A percentile compares a stretch with the other conserved stretches of the same genome.
Evolutionary conservation across 805 yeast genomes (phyloP).

Genomic region (Candida chauliodis): DNA sequence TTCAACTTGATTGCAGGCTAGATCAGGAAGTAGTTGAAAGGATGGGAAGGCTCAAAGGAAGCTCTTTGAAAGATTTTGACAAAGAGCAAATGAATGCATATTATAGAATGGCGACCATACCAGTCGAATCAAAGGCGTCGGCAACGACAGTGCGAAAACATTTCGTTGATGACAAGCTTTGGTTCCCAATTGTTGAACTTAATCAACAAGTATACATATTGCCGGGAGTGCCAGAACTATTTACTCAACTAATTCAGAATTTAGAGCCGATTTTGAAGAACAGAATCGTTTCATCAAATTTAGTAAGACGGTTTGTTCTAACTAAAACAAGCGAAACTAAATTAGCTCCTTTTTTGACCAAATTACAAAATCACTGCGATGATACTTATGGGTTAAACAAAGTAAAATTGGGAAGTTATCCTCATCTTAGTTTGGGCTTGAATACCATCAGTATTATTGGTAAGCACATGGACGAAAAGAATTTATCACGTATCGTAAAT

Average conservation of each 20-base stretch:
- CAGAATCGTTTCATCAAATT: constrained; percentile 17
- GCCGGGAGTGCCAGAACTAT: constrained; percentile 83
- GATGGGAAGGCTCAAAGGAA: constrained; percentile 51
- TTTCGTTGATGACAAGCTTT: constrained; percentile 46
- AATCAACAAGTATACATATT: constrained; percentile 62
- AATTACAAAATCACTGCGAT: constrained; percentile 44
- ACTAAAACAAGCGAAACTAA: constrained; percentile 61
- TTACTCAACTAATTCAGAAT: constrained; percentile 49
- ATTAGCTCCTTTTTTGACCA: constrained; percentile 60
- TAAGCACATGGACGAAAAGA: constrained; percentile 21
- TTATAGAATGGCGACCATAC: constrained; percentile 77
- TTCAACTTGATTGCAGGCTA: constrained; percentile 43
- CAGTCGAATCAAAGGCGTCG: constrained; percentile 23
- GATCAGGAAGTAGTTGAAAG: constrained; percentile 56
- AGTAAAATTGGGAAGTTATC: constrained; percentile 81
- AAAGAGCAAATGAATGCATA: constrained; percentile 55
- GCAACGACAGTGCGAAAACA: constrained; percentile 38
- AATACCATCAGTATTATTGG: constrained; percentile 78
- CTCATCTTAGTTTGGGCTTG: constrained; percentile 62
- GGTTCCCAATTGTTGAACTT: constrained; percentile 85
- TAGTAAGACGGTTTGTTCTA: constrained; percentile 53
- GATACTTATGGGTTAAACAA: constrained; percentile 22
- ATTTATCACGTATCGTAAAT: constrained; percentile 43
- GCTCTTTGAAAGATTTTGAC: constrained; percentile 27
- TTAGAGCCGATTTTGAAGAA: constrained; percentile 33